These are phyloP conservation scores for Termitomyces eurrhizus DNA, from an alignment of 768 basidiomycete species.

Conservation along the genomic window DNA sequence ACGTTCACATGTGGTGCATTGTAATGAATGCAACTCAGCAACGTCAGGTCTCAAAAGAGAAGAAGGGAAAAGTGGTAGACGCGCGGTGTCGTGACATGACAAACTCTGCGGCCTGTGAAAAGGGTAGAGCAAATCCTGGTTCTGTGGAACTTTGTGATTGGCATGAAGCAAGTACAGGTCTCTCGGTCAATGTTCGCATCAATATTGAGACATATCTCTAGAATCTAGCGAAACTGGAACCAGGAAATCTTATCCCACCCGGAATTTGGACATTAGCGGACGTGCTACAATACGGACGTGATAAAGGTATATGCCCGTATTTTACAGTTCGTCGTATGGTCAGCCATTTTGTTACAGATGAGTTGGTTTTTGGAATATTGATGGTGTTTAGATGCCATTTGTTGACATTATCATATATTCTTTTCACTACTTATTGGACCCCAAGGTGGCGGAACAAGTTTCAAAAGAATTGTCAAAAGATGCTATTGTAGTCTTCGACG, in stretches of 20 bases:
- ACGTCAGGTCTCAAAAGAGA: slow-evolving; percentile 89
- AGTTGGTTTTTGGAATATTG: slow-evolving; percentile 3
- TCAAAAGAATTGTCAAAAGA: slow-evolving; percentile 98
- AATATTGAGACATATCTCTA: slow-evolving; percentile 27
- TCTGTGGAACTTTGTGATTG: slow-evolving; percentile 90
- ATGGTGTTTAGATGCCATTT: slow-evolving; percentile 74
- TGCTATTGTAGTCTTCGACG: slow-evolving; percentile 98
- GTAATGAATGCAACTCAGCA: slow-evolving; percentile 1
- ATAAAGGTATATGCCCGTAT: slow-evolving; percentile 89
- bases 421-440: slow-evolving; percentile 97
- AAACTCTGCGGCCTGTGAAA: slow-evolving; percentile 76
- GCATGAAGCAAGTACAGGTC: slow-evolving; percentile 72
- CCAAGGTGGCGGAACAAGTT: slow-evolving; percentile 98
- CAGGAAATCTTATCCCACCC: slow-evolving; percentile 74
- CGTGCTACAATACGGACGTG: slow-evolving; percentile 81
- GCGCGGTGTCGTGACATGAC: slow-evolving; percentile 96
- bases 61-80: slow-evolving; percentile 97
- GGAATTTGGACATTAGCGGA: slow-evolving; percentile 96
- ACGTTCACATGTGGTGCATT: slow-evolving; percentile 15
- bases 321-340: slow-evolving; percentile 97
- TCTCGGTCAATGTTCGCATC: neutral
- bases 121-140: slow-evolving; percentile 81
- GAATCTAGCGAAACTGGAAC: slow-evolving; percentile 80
- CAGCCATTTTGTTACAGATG: slow-evolving; percentile 5
- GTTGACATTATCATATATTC: slow-evolving; percentile 97